phyloP scores from a whole-genome alignment of 371 early-diverging fungal genomes.

The Apophysomyces elegans region DNA sequence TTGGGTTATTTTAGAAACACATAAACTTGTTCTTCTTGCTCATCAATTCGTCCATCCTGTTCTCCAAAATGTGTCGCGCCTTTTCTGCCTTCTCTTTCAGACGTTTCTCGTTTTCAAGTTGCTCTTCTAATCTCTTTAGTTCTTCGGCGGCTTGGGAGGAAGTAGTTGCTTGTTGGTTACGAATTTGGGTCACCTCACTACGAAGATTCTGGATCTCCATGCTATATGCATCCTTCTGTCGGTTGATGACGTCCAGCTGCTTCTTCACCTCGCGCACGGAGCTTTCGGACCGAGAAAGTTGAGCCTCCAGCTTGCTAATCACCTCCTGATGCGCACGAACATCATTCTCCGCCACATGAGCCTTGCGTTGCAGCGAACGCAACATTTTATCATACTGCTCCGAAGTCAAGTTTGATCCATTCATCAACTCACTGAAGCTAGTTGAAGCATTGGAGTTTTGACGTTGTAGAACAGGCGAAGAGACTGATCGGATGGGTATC shows the following conservation, averaged over 20 bases:
- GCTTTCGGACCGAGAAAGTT: slow-evolving; percentile 42
- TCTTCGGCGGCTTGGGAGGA: slow-evolving; percentile 23
- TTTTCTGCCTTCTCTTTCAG: slow-evolving; percentile 58
- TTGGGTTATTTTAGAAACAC: slow-evolving; percentile 41
- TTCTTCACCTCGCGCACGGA: slow-evolving; percentile 45
- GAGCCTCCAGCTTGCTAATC: slow-evolving; percentile 46
- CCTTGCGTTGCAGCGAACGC: slow-evolving; percentile 51
- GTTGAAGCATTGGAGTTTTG: slow-evolving; percentile 28
- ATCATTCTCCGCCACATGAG: slow-evolving; percentile 45
- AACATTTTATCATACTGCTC: slow-evolving; percentile 55
- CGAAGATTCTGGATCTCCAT: slow-evolving; percentile 48
- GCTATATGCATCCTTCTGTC: slow-evolving; percentile 45
- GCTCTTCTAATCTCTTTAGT: slow-evolving; percentile 31
- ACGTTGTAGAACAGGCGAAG: slow-evolving; percentile 19
- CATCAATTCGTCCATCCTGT: slow-evolving; percentile 55
- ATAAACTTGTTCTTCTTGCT: slow-evolving; percentile 57
- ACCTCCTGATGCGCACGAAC: slow-evolving; percentile 48
- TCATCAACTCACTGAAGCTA: slow-evolving; percentile 31
- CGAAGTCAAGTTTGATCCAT: slow-evolving; percentile 28
- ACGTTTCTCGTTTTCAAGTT: slow-evolving; percentile 35
- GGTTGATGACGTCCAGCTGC: slow-evolving; percentile 40
- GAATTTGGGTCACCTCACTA: slow-evolving; percentile 40
- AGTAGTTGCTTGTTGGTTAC: slow-evolving; percentile 2
- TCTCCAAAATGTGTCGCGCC: slow-evolving; percentile 49
- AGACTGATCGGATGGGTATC: not conserved